Base-by-base conservation (phyloP, 371 early-diverging fungal species). In the Mortierella sp. region DNA sequence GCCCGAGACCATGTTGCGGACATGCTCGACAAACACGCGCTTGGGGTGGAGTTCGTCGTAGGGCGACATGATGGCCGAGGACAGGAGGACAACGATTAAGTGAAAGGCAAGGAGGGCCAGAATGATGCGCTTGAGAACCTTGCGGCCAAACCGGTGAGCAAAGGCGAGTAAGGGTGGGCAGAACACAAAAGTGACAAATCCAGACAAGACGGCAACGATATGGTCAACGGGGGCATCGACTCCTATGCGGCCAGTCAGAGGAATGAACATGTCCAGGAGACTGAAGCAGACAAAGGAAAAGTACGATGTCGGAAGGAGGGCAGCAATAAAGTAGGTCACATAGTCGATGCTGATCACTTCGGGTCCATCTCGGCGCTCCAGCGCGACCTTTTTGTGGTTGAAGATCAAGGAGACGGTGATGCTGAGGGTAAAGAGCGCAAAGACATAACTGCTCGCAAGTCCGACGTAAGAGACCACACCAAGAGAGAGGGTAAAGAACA, bases 181-280 rank as follows among this genome's bases (percentile, higher is more conserved):
- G 5, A 87, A 61, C 84, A 92, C 88, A 71, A 89, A 91, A 14
- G 88, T 61, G 40, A 91, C 76, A 82, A 92, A 88, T n/a, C 92
- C 93, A 31, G 91, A 89, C 37, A 95, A 82, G 31, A 90, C 77
- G 5, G 92, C 90, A 4, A 94, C 90, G 59, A 95, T 92, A 11
- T 89, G 69, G 83, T 95, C 95, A 4, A 91, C 92, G 43, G 94
- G 94, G 0, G 93, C 89, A 28, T 92, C 90, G 0, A 90, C 88
- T 19, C 95, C 95, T 86, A 93, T 92, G 43, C 95, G 91, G 11
- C 94, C 95, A 0, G 93, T 91, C 73, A 95, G 83, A 3, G 95
- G 95, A 0, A 95, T 93, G 88, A 95, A 93, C 34, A 93, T 87
- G 76, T 93, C 90, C 24, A 93, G 86, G 74, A 92, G 74, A 16